A percentile compares a stretch with the other conserved stretches of the same genome.
phyloP scores from a whole-genome alignment of 2,329 filamentous ascomycete genomes.

The Bipolaris sorokiniana region DNA sequence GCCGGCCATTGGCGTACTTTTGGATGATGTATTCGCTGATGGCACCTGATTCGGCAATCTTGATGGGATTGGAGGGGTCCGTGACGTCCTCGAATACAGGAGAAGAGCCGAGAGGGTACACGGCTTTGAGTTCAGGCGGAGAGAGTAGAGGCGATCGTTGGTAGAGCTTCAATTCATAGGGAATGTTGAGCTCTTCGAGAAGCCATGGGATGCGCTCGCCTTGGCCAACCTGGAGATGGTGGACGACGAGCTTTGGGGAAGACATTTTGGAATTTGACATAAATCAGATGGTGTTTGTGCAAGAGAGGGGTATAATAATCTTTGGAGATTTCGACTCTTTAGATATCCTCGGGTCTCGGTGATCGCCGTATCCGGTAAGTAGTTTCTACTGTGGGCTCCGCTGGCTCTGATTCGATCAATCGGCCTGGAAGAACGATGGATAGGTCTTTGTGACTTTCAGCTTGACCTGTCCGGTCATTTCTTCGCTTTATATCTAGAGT shows the following conservation, averaged over 20 bases:
- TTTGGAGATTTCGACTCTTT: not conserved
- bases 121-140: conserved; percentile 37
- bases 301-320: not conserved
- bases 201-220: conserved; percentile 70
- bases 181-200: conserved; percentile 66
- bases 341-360: conserved; percentile 10
- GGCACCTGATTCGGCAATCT: conserved; percentile 65
- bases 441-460: not conserved
- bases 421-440: not conserved
- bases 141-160: conserved; percentile 54
- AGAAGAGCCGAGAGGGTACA: conserved; percentile 59
- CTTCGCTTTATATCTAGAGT: not conserved
- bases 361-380: conserved; percentile 13
- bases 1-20: conserved; percentile 56
- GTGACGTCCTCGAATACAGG: conserved; percentile 65
- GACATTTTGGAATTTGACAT: conserved; percentile 18
- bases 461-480: not conserved
- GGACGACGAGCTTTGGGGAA: conserved; percentile 40
- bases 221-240: conserved; percentile 58
- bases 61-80: conserved; percentile 54
- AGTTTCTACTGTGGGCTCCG: conserved; percentile 8
- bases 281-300: not conserved
- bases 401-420: conserved; percentile 10
- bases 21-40: conserved; percentile 67
- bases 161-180: conserved; percentile 59